Evolutionary conservation across 179 eudicot species (phyloP).

Genomic region (Camellia oleifera): DNA sequence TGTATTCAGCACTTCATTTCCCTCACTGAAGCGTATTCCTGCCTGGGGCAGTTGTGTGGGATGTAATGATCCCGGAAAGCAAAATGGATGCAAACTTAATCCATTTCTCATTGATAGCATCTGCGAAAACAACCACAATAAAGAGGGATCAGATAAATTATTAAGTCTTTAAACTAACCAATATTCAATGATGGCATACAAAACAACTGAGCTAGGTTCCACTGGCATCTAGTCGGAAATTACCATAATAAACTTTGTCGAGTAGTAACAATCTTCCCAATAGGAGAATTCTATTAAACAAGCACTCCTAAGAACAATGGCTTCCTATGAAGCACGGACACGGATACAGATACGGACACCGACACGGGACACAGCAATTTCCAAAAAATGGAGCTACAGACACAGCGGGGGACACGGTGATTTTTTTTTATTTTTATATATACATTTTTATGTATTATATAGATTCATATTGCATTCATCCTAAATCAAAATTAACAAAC

Average conservation of each 20-base stretch:
- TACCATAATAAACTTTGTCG: neutral
- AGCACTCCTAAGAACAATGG: neutral
- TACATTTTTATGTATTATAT: too few species aligned
- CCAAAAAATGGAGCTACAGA: too few species aligned
- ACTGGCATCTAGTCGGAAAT: neutral
- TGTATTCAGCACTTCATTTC: constrained; percentile 30
- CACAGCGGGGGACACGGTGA: too few species aligned
- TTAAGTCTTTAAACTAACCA: neutral
- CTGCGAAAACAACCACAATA: constrained; percentile 36
- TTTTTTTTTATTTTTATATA: too few species aligned
- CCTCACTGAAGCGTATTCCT: constrained; percentile 35
- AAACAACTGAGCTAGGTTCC: neutral
- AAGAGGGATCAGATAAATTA: neutral
- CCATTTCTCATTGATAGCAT: constrained; percentile 88
- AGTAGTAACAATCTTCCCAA: neutral
- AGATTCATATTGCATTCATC: too few species aligned
- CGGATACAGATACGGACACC: too few species aligned
- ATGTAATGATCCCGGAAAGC: constrained; percentile 36
- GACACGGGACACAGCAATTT: too few species aligned
- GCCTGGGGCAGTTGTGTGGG: constrained; percentile 29
- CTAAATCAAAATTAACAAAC: too few species aligned
- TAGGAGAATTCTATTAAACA: neutral
- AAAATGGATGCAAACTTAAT: constrained; percentile 56
- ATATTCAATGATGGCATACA: neutral
- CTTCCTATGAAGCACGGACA: neutral